A percentile compares a stretch with the other conserved stretches of the same genome.
Evolutionary conservation across 169 alveolate genomes (phyloP).

Genomic region (Plasmodium sp.): DNA sequence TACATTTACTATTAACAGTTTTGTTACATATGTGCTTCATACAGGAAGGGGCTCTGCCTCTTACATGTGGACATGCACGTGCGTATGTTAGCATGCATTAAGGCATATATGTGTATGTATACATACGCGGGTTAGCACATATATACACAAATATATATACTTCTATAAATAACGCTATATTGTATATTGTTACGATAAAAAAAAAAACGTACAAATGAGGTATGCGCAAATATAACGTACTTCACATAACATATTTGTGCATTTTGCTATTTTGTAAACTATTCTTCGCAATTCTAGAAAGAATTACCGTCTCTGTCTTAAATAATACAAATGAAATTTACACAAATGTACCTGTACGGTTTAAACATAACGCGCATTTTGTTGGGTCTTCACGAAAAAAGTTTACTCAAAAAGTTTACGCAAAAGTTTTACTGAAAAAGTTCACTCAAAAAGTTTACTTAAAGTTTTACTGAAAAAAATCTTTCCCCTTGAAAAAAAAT

Average conservation of each 20-base stretch:
- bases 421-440: background rate
- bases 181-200: background rate
- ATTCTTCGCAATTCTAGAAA: background rate
- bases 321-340: conserved; percentile 1
- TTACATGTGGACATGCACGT: conserved; percentile 1
- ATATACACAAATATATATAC: background rate
- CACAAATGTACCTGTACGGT: background rate
- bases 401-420: background rate
- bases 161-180: background rate
- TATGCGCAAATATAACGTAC: background rate
- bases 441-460: background rate
- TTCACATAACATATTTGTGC: background rate
- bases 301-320: conserved; percentile 12
- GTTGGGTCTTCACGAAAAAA: background rate
- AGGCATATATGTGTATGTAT: background rate
- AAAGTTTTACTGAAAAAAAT: background rate
- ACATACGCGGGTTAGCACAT: background rate
- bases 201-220: background rate
- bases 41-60: background rate
- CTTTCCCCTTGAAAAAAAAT: background rate
- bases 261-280: background rate
- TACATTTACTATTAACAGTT: background rate
- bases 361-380: background rate
- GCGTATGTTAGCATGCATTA: background rate
- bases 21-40: conserved; percentile 10